Evolutionary conservation across 2,329 filamentous ascomycete species (phyloP), one percentile per base, ranked within the genome.

Genomic region (Pyrenochaeta sp.): DNA sequence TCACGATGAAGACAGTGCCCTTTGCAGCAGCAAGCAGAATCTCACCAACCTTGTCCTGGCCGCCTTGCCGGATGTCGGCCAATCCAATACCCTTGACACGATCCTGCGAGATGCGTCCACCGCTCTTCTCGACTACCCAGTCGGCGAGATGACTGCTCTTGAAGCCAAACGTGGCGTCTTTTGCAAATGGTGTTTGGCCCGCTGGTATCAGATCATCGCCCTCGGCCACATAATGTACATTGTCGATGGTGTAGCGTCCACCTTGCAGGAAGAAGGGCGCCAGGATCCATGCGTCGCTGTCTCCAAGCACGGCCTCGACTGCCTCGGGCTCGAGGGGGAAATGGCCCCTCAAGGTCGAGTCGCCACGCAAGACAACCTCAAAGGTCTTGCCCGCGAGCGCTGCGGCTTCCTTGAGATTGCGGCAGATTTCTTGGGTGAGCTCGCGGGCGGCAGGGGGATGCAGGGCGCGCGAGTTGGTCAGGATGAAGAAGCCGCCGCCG

Each of bases 221-320:
- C 39, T 86, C 83, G 1, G 79, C 78, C 7, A 87, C 84, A 51
- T 86, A 87, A 63, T 87, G 84, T 1, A 86, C 77, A 62, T 87
- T 81, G 23, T 81, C 65, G 12, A 86, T 83, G 0, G 84, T 87
- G 37, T 82, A 83, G 2, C 85, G 67, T 0, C 85, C 84, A 5
- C 85, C 85, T 58, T 87, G 83, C 3, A 81, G 73, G 64, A 87
- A 87, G 67, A 86, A 86, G 0, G 85, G 85, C 0, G 83, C 83
- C 0, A 87, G 71, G 1, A 87, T 74, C 78, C 83, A 84, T 0
- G 79, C 82, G 56, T 85, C 82, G 0, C 78, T 77, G 1, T 74
- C 66, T 0, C 83, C 83, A 0, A 85, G 74, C 1, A 82, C 79
- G 1, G 75, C 69, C 51, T 84, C 79, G 0, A 79, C 81, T 0